phyloP scores from a whole-genome alignment of 352 stramenopile genomes.

The Pythium oligandrum region DNA sequence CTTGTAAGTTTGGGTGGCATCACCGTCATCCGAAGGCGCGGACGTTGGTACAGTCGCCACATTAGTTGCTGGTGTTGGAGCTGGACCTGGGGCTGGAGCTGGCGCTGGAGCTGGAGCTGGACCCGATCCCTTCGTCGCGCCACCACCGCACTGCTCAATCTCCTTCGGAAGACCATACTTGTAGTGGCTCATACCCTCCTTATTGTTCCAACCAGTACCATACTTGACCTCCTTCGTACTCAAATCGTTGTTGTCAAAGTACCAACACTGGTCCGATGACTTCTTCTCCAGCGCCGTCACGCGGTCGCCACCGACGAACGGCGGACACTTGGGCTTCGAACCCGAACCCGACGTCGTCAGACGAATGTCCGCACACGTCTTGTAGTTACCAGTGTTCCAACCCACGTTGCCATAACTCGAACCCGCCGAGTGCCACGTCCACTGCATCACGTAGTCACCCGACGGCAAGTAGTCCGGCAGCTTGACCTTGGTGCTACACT shows the following conservation, averaged over 20 bases:
- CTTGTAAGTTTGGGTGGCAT: no score
- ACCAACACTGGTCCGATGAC: constrained; percentile 1
- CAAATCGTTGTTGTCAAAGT: constrained; percentile 3
- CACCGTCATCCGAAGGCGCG: no score
- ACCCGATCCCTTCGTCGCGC: no score
- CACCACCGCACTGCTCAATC: no score
- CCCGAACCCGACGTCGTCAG: background rate
- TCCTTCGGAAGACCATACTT: no score
- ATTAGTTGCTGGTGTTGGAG: no score
- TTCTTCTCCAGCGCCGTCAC: constrained; percentile 1
- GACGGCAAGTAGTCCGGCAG: constrained; percentile 1
- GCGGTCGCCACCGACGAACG: constrained; percentile 3
- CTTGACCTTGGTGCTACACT: constrained; percentile 1
- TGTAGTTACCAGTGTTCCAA: constrained; percentile 1
- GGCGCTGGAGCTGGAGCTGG: no score
- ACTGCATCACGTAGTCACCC: constrained; percentile 10
- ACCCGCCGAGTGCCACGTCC: constrained; percentile 1
- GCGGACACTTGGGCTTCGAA: constrained; percentile 2
- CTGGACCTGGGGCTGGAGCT: no score
- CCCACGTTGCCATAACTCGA: constrained; percentile 5
- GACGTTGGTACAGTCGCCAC: no score
- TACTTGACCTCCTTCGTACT: no score
- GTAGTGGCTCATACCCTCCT: no score
- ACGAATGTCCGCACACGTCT: constrained; percentile 6
- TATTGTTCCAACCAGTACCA: no score